Evolutionary conservation across 1,284 basidiomycete species (phyloP), one percentile per base, ranked within the genome.

Genomic region (Cutaneotrichosporon sp.): DNA sequence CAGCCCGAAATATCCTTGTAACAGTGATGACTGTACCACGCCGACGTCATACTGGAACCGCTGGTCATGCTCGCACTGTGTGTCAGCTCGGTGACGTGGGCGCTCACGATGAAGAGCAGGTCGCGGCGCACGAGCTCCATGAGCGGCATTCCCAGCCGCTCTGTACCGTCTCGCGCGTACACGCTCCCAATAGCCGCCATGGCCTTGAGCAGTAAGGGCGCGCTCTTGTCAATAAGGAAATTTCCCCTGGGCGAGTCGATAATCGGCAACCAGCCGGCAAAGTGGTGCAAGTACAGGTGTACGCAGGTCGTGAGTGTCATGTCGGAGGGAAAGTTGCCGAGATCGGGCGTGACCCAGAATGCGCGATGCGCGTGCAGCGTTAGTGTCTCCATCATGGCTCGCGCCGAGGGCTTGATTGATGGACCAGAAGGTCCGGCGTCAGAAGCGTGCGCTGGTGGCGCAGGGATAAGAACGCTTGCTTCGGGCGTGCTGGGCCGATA

Each of bases 21-120:
- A 51, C 1, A 63, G 54, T 0, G 41, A 50, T 0, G 61, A 49
- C 38, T 65, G 63, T 10, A 60, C 53, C 17, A 65, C 52, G 13
- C 37, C 46, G 3, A 55, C 47, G 33, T 65, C 61, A 30, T 58
- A 57, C 34, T 55, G 44, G 43, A 61, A 61, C 12, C 59, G 48
- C 7, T 51, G 46, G 41, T 65, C 63, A 39, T 58, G 57, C 44
- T 63, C 63, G 23, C 60, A 46, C 60, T 60, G 44, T n/a, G 22
- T 26, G 5, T 7, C n/a, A 22, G 17, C 30, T 34, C 4, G 9
- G 2, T 47, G 21, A 3, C 8, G 15, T 18, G 5, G 26, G n/a
- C 5, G 48, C 62, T 54, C 42, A 60, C 60, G 20, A 65, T 61
- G 46, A 55, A 65, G 7, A 60, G 20, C 3, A 62, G 36, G 12